Evolutionary conservation across 208 protist genomes (phyloP).

Genomic region (Leishmania mexicana): DNA sequence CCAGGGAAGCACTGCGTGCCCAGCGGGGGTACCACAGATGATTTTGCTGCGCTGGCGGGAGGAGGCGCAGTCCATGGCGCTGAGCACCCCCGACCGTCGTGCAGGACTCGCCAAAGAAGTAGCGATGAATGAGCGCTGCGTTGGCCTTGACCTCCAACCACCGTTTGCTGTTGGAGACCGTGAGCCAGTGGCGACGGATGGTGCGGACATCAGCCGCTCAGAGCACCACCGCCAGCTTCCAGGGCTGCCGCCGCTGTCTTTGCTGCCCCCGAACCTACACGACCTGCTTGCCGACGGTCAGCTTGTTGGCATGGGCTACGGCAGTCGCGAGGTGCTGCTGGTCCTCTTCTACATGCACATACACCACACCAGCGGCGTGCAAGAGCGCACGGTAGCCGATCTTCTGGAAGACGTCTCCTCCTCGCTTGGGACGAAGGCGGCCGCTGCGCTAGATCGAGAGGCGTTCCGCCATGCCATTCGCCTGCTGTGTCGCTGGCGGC

Average conservation of each 20-base stretch:
- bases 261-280: conserved; percentile 40
- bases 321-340: conserved; percentile 52
- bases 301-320: conserved; percentile 63
- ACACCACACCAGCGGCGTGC: conserved; percentile 49
- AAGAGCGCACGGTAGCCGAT: conserved; percentile 56
- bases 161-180: neutral
- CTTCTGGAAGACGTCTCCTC: conserved; percentile 78
- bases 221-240: neutral
- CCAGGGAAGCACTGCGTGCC: neutral
- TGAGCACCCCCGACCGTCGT: neutral
- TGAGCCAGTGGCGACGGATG: neutral
- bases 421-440: conserved; percentile 66
- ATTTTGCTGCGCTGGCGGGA: conserved; percentile 10
- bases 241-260: conserved; percentile 17
- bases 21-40: conserved; percentile 7
- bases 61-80: conserved; percentile 1
- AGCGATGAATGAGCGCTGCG: neutral
- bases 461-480: conserved; percentile 58
- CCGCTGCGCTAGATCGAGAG: conserved; percentile 58
- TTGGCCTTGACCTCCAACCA: neutral
- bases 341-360: conserved; percentile 67
- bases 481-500: conserved; percentile 53
- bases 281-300: conserved; percentile 57
- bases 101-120: neutral
- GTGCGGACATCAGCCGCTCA: neutral